A percentile compares a stretch with the other conserved stretches of the same genome.
These are phyloP conservation scores for Wickerhamiella kurtzmanii DNA, from an alignment of 805 yeast species.

Conservation along the genomic window DNA sequence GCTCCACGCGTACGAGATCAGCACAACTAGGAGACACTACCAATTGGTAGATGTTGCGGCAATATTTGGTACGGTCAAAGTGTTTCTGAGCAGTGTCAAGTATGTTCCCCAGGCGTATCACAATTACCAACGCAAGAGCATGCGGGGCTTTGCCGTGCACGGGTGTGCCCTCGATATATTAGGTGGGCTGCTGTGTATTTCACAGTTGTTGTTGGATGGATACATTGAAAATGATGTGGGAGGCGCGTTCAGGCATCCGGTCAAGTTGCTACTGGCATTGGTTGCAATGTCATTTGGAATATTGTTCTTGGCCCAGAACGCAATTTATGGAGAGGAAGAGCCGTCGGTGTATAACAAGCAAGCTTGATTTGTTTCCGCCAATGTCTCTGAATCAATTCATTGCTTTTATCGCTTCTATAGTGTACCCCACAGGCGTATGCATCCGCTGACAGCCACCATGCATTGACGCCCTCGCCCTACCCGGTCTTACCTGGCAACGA, in stretches of 20 bases:
- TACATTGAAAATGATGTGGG: conserved; percentile 23
- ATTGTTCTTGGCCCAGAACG: conserved; percentile 24
- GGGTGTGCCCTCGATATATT: conserved; percentile 31
- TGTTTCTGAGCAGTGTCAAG: conserved; percentile 33
- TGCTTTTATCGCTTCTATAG: too few relatives aligned
- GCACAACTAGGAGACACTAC: conserved; percentile 18
- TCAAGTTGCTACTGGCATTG: conserved; percentile 32
- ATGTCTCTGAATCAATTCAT: too few relatives aligned
- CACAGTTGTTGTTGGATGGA: conserved; percentile 32
- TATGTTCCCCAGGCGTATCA: conserved; percentile 37
- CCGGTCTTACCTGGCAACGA: too few relatives aligned
- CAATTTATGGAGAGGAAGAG: conserved; percentile 13
- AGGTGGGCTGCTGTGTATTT: conserved; percentile 31
- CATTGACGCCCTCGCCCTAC: too few relatives aligned
- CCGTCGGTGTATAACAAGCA: conserved; percentile 10
- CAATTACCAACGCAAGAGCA: conserved; percentile 31
- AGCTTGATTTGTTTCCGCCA: neutral
- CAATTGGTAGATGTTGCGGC: conserved; percentile 29
- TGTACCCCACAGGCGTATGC: too few relatives aligned
- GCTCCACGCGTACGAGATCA: conserved; percentile 21
- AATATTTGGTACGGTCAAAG: conserved; percentile 33
- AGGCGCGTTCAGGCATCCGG: conserved; percentile 30
- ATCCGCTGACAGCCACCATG: too few relatives aligned
- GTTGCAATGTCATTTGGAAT: conserved; percentile 25
- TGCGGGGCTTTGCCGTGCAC: conserved; percentile 34